These are phyloP conservation scores for Colletotrichum sp. DNA, from an alignment of 2,329 filamentous ascomycete species.

Conservation along the genomic window DNA sequence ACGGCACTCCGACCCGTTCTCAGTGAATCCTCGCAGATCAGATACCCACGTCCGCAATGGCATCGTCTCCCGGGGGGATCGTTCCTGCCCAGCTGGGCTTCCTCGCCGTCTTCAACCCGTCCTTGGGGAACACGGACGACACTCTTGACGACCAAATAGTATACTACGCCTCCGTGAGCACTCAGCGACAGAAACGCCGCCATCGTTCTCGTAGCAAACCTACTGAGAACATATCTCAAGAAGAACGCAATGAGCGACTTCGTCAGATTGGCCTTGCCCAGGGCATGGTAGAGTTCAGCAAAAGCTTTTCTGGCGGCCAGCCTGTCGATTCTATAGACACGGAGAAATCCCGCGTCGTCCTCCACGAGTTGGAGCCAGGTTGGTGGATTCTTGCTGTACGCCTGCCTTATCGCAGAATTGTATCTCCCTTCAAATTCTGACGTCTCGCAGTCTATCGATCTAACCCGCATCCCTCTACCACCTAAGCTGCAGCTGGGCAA, in stretches of 20 bases:
- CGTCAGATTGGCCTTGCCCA: constrained; percentile 95
- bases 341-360: constrained; percentile 81
- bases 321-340: constrained; percentile 88
- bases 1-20: neutral
- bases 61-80: constrained; percentile 35
- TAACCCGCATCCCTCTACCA: constrained; percentile 74
- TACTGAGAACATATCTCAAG: constrained; percentile 53
- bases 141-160: constrained; percentile 82
- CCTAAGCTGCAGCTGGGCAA: constrained; percentile 50
- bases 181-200: constrained; percentile 43
- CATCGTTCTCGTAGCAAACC: constrained; percentile 47
- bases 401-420: constrained; percentile 36
- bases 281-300: constrained; percentile 93
- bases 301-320: constrained; percentile 80
- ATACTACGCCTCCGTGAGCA: constrained; percentile 79
- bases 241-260: constrained; percentile 83
- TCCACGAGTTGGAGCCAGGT: constrained; percentile 85
- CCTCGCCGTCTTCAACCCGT: constrained; percentile 93
- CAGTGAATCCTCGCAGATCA: neutral
- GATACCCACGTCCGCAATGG: constrained; percentile 1
- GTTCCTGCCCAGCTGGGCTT: constrained; percentile 87
- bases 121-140: constrained; percentile 66
- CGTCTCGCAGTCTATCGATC: constrained; percentile 70
- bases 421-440: neutral
- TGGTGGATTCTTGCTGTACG: constrained; percentile 96